Evolutionary conservation across 805 yeast species (phyloP).

Genomic region (Sugiyamaella boreocaroliniensis): DNA sequence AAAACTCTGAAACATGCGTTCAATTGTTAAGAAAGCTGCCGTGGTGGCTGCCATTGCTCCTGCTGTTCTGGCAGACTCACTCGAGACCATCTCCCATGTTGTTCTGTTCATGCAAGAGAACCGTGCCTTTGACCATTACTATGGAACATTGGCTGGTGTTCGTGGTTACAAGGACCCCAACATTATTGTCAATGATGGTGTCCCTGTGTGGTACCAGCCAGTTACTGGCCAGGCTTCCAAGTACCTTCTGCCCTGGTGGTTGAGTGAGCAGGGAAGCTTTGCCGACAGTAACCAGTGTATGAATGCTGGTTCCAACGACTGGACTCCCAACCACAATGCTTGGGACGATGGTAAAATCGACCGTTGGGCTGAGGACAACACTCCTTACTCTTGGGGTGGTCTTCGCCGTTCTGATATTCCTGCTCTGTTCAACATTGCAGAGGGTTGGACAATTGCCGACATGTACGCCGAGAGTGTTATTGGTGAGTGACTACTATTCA

Average conservation of each 20-base stretch:
- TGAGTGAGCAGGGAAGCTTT: slow-evolving; percentile 17
- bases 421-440: slow-evolving; percentile 22
- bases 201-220: slow-evolving; percentile 20
- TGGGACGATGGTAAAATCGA: slow-evolving; percentile 23
- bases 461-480: slow-evolving; percentile 25
- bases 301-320: slow-evolving; percentile 24
- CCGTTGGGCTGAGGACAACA: slow-evolving; percentile 24
- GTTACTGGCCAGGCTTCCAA: slow-evolving; percentile 7
- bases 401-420: slow-evolving; percentile 21
- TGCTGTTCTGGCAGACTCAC: slow-evolving; percentile 5
- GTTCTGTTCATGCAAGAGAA: slow-evolving; percentile 26
- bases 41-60: slow-evolving; percentile 3
- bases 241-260: slow-evolving; percentile 23
- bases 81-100: slow-evolving; percentile 15
- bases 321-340: slow-evolving; percentile 23
- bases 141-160: slow-evolving; percentile 26
- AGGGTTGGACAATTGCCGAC: slow-evolving; percentile 24
- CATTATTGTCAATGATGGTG: slow-evolving; percentile 10
- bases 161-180: slow-evolving; percentile 26
- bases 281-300: slow-evolving; percentile 21
- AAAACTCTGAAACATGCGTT: neutral
- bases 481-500: slow-evolving; percentile 8
- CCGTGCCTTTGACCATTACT: slow-evolving; percentile 26
- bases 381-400: slow-evolving; percentile 23
- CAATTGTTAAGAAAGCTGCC: neutral